phyloP scores from a whole-genome alignment of 2,329 filamentous ascomycete species.

The Fusarium sulawesiense region DNA sequence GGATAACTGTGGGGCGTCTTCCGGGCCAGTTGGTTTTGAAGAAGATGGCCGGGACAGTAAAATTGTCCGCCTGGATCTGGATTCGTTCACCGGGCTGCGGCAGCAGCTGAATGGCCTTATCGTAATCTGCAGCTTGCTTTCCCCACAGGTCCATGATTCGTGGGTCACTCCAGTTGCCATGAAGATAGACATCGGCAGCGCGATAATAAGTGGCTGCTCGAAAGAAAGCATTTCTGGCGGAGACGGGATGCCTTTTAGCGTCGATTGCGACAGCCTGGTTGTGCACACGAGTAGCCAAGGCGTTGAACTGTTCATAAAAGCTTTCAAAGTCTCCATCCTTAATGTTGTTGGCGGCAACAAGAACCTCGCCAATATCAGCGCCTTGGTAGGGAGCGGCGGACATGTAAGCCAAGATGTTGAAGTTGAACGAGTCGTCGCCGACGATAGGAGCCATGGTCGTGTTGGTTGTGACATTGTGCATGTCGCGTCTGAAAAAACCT shows the following conservation, averaged over 20 bases:
- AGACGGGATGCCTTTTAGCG: slow-evolving; percentile 39
- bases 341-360: slow-evolving; percentile 47
- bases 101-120: slow-evolving; percentile 53
- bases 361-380: slow-evolving; percentile 48
- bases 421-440: slow-evolving; percentile 17
- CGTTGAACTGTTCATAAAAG: slow-evolving; percentile 39
- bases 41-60: slow-evolving; percentile 53
- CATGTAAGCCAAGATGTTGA: neutral
- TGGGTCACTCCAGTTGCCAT: slow-evolving; percentile 55
- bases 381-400: slow-evolving; percentile 4
- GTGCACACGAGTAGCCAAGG: slow-evolving; percentile 42
- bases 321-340: slow-evolving; percentile 41
- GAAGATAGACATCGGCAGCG: slow-evolving; percentile 55
- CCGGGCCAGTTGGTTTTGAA: slow-evolving; percentile 41
- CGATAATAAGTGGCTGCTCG: slow-evolving; percentile 57
- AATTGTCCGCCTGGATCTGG: slow-evolving; percentile 44
- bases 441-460: slow-evolving; percentile 7
- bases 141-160: slow-evolving; percentile 54
- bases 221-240: slow-evolving; percentile 48
- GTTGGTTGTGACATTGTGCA: neutral
- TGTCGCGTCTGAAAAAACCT: neutral
- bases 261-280: slow-evolving; percentile 35
- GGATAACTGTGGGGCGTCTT: slow-evolving; percentile 53
- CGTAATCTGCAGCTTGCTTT: slow-evolving; percentile 51
- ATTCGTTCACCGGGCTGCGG: slow-evolving; percentile 52